Base-by-base conservation (phyloP, 139 green algal species). In the Chlorella vulgaris region DNA sequence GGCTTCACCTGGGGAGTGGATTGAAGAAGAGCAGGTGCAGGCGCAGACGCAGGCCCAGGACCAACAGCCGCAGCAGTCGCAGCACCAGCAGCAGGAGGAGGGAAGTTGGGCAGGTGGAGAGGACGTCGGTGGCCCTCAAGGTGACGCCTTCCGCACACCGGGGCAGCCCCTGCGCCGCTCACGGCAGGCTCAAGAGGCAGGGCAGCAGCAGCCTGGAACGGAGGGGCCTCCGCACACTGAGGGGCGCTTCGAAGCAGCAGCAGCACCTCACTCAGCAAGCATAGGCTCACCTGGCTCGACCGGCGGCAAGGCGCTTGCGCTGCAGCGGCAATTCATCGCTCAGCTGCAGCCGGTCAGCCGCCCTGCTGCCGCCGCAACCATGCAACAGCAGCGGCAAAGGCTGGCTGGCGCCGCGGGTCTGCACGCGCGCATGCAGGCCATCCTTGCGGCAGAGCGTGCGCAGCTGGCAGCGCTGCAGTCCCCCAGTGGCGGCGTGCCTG, bases 281-380 rank as follows among this genome's bases (percentile, higher is more conserved):
- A 51, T 7, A 15, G 65, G 65, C 4, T 22, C 13, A 1, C 31
- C 70, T 31, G 33, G 36, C 28, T 51, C 73, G 7, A 10, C 55
- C 8, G 53, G 26, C 26, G 73, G 42, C 21, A 63, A 42, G 31
- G 31, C 18, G 6, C 39, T 76, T 31, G 76, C 77, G 2, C 28
- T 83, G 65, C 77, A 83, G 77, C 65, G 77, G 10, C 35, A 35
- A 2, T 83, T 83, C 47, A 63, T 83, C 8, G 77, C 77, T 6
- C 35, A 62, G 47, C 66, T 83, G 43, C 55, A 69, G 47, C 77
- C 77, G 3, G 77, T 83, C 28, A 83, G 65, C 66, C 55, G 77
- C 65, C 53, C 77, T 3, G 77, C 36, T 7, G 63, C 36, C 7
- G 47, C 77, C 2, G 58, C 74, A 38, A 70, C 58, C 18, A 58